phyloP scores from a whole-genome alignment of 2,329 filamentous ascomycete species.

The Apiospora marii region DNA sequence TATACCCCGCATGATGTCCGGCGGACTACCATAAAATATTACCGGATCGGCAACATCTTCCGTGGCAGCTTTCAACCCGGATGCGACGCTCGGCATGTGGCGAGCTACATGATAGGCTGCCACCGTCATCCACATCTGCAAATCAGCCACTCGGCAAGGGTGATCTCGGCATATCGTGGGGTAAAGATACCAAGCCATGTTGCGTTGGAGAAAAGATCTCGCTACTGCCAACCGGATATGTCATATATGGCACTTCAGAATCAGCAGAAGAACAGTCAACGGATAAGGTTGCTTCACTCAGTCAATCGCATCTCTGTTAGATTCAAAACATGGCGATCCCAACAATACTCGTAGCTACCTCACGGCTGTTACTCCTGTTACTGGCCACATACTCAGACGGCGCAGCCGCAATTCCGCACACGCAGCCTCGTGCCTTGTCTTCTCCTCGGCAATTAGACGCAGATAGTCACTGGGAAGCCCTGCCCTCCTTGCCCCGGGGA shows the following conservation, averaged over 20 bases:
- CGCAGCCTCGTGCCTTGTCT: background rate
- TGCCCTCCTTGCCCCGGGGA: background rate
- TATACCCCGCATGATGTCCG: slow-evolving; percentile 7
- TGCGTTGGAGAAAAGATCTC: background rate
- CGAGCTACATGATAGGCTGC: background rate
- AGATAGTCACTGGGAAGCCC: background rate
- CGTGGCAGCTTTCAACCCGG: background rate
- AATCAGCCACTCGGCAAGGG: background rate
- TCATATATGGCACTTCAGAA: too few relatives aligned
- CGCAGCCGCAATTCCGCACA: background rate
- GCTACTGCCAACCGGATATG: background rate
- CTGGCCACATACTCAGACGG: background rate
- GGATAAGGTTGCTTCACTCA: too few relatives aligned
- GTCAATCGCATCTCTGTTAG: background rate
- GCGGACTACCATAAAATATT: background rate
- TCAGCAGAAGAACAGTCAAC: background rate
- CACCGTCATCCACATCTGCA: background rate
- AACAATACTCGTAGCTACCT: background rate
- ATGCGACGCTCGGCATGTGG: background rate
- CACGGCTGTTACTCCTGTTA: background rate
- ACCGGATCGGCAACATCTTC: background rate
- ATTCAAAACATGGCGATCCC: background rate
- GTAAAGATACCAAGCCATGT: background rate
- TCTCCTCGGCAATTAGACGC: background rate
- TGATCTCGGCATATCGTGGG: background rate